Conservation (phyloP, 176 grass and related monocot genomes). For the sorghum (Sorghum bicolor) region Sorghum_bicolor_NCBIv3 NC_012874.2:7651001-7651500, state of each 20-base stretch:
- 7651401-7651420: too few species aligned
- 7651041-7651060: not conserved
- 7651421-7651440: too few species aligned
- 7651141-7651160: not conserved
- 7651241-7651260: conserved; percentile 1
- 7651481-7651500: too few species aligned
- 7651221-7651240: not conserved
- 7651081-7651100: not conserved
- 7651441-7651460: too few species aligned
- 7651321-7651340: not conserved
- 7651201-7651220: not conserved
- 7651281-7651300: conserved; percentile 29
- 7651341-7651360: not conserved
- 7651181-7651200: not conserved
- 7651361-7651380: not conserved
- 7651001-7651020: too few species aligned
- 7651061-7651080: not conserved
- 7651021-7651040: too few species aligned
- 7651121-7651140: too few species aligned
- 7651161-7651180: not conserved
- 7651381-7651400: too few species aligned
- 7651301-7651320: not conserved
- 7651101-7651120: too few species aligned
- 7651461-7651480: too few species aligned
- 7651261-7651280: not conserved